phyloP scores from a whole-genome alignment of 1,284 basidiomycete genomes.

The Malassezia brasiliensis region DNA sequence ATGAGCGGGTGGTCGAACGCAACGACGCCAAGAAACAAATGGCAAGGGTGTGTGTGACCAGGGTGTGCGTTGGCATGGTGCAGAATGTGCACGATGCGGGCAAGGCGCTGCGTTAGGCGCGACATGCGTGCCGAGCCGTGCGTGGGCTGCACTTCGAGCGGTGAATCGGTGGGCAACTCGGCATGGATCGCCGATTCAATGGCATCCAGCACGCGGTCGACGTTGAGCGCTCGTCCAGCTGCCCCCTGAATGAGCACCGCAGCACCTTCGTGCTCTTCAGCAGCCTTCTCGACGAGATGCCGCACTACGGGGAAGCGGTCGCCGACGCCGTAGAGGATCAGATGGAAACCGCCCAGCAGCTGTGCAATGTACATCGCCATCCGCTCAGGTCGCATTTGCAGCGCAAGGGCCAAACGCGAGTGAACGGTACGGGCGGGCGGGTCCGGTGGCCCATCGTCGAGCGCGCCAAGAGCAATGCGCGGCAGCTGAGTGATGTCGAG shows the following conservation, averaged over 20 bases:
- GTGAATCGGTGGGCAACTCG: not conserved
- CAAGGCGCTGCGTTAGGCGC: slow-evolving; percentile 9
- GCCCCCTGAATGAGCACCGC: slow-evolving; percentile 14
- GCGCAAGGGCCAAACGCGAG: slow-evolving; percentile 3
- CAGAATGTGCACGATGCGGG: slow-evolving; percentile 2
- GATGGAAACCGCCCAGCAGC: slow-evolving; percentile 10
- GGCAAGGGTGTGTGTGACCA: not conserved
- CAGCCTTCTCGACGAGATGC: not conserved
- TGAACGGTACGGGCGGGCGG: slow-evolving; percentile 6
- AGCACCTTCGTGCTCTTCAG: slow-evolving; percentile 5
- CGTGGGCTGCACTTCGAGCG: not conserved
- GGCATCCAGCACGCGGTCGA: slow-evolving; percentile 14
- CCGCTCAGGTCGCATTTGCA: slow-evolving; percentile 9
- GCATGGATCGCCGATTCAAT: slow-evolving; percentile 8
- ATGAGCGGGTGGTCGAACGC: slow-evolving; percentile 13
- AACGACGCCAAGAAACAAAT: slow-evolving; percentile 9
- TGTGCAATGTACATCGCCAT: slow-evolving; percentile 1
- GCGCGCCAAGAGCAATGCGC: slow-evolving; percentile 1
- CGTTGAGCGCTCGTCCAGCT: slow-evolving; percentile 12
- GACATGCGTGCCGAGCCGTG: slow-evolving; percentile 1
- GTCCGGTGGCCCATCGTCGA: not conserved
- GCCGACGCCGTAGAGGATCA: slow-evolving; percentile 18
- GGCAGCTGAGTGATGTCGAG: slow-evolving; percentile 10
- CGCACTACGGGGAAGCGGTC: slow-evolving; percentile 8
- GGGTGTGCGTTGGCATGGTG: not conserved